Conservation (phyloP, 768 basidiomycete species). For the Scleroderma bovista region DNA sequence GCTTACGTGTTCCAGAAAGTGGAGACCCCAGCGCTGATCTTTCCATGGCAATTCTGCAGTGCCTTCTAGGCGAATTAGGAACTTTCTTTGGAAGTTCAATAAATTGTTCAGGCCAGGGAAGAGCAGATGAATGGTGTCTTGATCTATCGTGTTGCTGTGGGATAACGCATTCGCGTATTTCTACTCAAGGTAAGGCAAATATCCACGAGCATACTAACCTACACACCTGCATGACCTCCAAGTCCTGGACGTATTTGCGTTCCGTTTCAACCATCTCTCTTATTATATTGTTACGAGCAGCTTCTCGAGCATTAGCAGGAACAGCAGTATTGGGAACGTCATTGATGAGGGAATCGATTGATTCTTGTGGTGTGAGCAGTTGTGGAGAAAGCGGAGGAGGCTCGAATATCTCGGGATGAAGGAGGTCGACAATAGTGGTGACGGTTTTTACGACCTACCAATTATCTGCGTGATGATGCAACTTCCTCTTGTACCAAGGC, state of each 20-base stretch:
- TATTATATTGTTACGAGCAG: slow-evolving; percentile 70
- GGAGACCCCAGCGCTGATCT: slow-evolving; percentile 83
- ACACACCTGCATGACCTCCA: slow-evolving; percentile 92
- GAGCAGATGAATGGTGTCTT: slow-evolving; percentile 92
- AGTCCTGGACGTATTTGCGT: slow-evolving; percentile 92
- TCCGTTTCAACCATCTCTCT: slow-evolving; percentile 93
- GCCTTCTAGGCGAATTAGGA: slow-evolving; percentile 84
- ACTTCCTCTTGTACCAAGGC: not conserved
- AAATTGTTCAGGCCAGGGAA: slow-evolving; percentile 94
- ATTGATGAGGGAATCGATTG: slow-evolving; percentile 50
- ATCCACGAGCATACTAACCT: slow-evolving; percentile 1
- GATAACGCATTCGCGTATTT: slow-evolving; percentile 85
- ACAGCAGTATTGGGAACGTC: slow-evolving; percentile 37
- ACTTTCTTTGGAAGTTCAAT: slow-evolving; percentile 93
- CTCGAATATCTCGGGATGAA: slow-evolving; percentile 67
- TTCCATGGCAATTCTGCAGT: slow-evolving; percentile 78
- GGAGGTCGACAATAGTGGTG: slow-evolving; percentile 71
- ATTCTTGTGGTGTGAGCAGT: slow-evolving; percentile 49
- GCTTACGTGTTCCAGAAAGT: slow-evolving; percentile 81
- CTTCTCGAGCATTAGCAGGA: slow-evolving; percentile 53
- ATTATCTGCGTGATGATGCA: not conserved
- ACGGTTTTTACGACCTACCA: slow-evolving; percentile 84
- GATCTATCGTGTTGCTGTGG: slow-evolving; percentile 79
- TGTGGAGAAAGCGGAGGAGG: slow-evolving; percentile 55
- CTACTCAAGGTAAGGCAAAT: slow-evolving; percentile 36